Evolutionary conservation across 352 stramenopile species (phyloP), one percentile per base, ranked within the genome.

Genomic region (Phytophthora niederhauseri): DNA sequence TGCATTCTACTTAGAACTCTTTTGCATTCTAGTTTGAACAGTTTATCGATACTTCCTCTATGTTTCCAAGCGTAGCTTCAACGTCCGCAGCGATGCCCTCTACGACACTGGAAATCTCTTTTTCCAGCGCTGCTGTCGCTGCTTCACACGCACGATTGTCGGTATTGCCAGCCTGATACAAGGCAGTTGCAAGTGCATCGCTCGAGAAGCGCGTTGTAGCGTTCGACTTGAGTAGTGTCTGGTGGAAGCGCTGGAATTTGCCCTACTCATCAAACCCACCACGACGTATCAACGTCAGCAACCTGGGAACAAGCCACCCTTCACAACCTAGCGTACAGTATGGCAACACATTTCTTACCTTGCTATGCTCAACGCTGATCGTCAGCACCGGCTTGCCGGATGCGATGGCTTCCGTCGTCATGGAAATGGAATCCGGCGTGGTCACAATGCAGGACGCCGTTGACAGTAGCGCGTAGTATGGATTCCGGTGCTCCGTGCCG

Each of bases 371-470:
- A 5, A 71, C 45, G 24, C 77, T 76, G 34, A 93, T 73, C 1
- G 70, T 84, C 14, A 87, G 74, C n/a, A 92, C 84, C 0, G 81
- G 65, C 28, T 87, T 91, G 11, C 73, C 68, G 0, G 80, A 73
- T 7, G 80, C 75, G 45, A 92, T 78, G 14, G 87, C 87, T 64
- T 94, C 87, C 20, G 87, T 94, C 0, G 83, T 89, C 87, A 94
- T 94, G 24, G 87, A 93, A 53, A 93, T 81, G 4, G 84, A 94
- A 62, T 94, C 87, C 8, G 87, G 86, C 0, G 86, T 94, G 7
- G 82, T 92, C 15, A 93, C 77, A 28, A 94, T 74, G 8, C 60
- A 74, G 4, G 78, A 74, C 22, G 83, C 83, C 19, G 78, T 64
- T 7, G 75, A 71, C 7, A 93, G 57, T 54, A 94, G 73, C 15